Evolutionary conservation across 1,284 basidiomycete species (phyloP), one percentile per base, ranked within the genome.

Genomic region (Ganoderma leucocontextum): DNA sequence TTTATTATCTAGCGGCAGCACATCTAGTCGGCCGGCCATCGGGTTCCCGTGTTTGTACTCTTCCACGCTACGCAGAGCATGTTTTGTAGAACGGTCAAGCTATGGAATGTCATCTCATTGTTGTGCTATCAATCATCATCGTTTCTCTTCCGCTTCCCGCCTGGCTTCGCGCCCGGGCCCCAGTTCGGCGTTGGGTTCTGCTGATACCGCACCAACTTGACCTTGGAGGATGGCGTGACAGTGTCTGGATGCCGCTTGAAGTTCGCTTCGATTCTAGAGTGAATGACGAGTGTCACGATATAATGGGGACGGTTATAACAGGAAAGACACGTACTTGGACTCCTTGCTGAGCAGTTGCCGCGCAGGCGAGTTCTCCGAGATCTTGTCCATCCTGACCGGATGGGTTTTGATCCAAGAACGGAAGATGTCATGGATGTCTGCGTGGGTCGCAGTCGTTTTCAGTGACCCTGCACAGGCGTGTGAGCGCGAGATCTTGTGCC

Each of bases 121-220:
- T 67, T 73, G 65, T 66, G 44, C 29, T 47, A 53, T 70, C 74
- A 74, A 69, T 79, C 70, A 66, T 77, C 78, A 38, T 75, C 75
- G 22, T 72, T 86, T 55, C 88, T 78, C 76, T 90, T 90, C 41
- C 86, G 78, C 69, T 86, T 86, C 17, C 67, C 81, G 35, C 79
- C 77, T 15, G 91, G 90, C 74, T 84, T 89, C 63, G 85, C 85
- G n/a, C 85, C 89, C 3, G 97, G 97, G 0, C 97, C 97, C 97
- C 97, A 99, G 78, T 98, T 89, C 2, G 92, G 87, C 49, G 90
- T 86, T 3, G 97, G 97, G 78, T 98, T 99, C 74, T 89, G 86
- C 81, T 98, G 97, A 81, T 99, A 99, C 60, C 95, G 87, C 0
- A 97, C 94, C 9, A 96, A 82, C 75, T 95, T 95, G 63, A 92